Percentiles rank a stretch among this genome's conserved stretches.
Evolutionary conservation across 768 basidiomycete species (phyloP).

Genomic region (Collybia nuda): DNA sequence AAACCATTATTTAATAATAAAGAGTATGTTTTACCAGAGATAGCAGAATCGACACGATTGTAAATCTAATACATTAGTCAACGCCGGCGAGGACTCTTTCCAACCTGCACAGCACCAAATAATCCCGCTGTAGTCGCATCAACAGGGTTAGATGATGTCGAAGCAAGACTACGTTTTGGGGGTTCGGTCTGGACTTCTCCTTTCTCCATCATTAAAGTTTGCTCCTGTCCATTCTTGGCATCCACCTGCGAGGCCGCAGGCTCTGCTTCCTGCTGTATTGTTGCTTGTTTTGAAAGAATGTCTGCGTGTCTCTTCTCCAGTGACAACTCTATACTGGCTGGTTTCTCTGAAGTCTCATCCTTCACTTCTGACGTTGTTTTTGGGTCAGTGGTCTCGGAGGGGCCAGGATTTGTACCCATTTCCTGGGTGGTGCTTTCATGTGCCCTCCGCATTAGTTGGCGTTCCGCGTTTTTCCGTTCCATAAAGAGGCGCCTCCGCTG

Average conservation of each 20-base stretch:
- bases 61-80: not conserved
- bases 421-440: not conserved
- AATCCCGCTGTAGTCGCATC: slow-evolving; percentile 22
- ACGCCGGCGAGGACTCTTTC: not conserved
- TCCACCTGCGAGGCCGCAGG: too few species aligned
- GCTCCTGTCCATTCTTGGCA: not conserved
- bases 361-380: too few species aligned
- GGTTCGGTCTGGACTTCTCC: not conserved
- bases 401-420: not conserved
- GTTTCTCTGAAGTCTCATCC: too few species aligned
- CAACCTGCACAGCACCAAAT: slow-evolving; percentile 12
- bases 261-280: too few species aligned
- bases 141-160: slow-evolving; percentile 8
- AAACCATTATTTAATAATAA: not conserved
- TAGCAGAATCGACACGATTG: too few species aligned
- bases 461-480: slow-evolving; percentile 9
- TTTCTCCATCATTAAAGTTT: not conserved
- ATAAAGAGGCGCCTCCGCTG: slow-evolving; percentile 13
- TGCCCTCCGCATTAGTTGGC: slow-evolving; percentile 11
- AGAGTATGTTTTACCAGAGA: too few species aligned
- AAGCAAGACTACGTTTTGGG: not conserved
- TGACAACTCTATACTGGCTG: too few species aligned
- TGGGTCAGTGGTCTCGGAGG: too few species aligned
- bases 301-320: too few species aligned
- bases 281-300: too few species aligned